Evolutionary conservation across 345 rosid genomes (phyloP), one percentile per base, ranked within the genome.

Genomic region (Bretschneidera sinensis): DNA sequence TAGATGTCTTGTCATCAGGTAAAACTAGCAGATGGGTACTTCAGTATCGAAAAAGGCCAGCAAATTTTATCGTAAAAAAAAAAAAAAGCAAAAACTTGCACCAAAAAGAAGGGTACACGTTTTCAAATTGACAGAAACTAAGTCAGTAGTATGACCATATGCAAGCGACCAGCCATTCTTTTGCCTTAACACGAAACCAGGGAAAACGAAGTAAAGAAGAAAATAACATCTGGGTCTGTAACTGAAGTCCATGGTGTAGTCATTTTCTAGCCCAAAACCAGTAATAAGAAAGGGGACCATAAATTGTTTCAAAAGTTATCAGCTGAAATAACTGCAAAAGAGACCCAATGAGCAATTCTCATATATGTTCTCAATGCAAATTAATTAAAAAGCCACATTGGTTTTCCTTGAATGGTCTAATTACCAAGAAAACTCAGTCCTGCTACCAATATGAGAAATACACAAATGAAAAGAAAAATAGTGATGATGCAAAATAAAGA

Each of bases 211-310:
- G 45, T n/a, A 48, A 56, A 61, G 67, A 28, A 57, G 34, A 54
- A 45, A 31, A 35, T 20, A 66, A 58, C 79, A 62, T 64, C 76
- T 75, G 76, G 57, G 62, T 57, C 67, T 79, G 68, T 62, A 76
- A 80, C 80, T 72, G 81, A 78, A 71, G 66, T 71, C 64, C 50
- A 74, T 31, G 59, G 81, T 71, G 79, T 66, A 74, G 89, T 79
- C 85, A 74, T 74, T 74, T 85, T 78, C 86, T 66, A 71, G 63
- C 24, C 63, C 67, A 52, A 71, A 68, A 64, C 71, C 69, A 66
- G 65, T 51, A 62, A n/a, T n/a, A n/a, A n/a, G n/a, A 25, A 72
- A 13, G 45, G 45, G 45, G 45, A 14, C 45, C 45, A 39, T 28
- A 28, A 28, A 28, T 8, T 28, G 33, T 28, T 28, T 28, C 5